A percentile compares a stretch with the other conserved stretches of the same genome.
phyloP scores from a whole-genome alignment of 345 rosid species.

The Populus deltoides region DNA sequence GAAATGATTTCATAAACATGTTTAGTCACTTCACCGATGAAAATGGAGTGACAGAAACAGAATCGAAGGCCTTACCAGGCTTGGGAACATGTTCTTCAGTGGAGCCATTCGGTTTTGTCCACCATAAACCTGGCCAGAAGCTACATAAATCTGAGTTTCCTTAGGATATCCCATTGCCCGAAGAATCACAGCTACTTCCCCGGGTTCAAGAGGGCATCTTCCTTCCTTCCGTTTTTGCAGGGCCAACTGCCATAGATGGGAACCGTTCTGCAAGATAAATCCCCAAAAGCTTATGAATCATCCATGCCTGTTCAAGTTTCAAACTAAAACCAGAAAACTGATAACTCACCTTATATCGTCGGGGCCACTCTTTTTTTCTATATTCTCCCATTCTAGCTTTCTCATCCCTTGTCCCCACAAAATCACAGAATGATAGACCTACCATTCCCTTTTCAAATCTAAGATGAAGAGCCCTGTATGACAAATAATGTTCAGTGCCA shows the following conservation, averaged over 20 bases:
- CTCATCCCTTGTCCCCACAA: conserved; percentile 98
- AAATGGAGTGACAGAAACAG: not conserved
- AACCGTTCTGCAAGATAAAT: conserved; percentile 70
- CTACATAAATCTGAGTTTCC: conserved; percentile 98
- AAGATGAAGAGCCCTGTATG: conserved; percentile 95
- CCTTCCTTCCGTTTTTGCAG: conserved; percentile 98
- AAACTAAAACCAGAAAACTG: conserved; percentile 10
- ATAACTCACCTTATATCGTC: conserved; percentile 79
- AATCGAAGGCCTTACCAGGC: conserved; percentile 54
- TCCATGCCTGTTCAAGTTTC: not conserved
- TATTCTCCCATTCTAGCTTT: conserved; percentile 91
- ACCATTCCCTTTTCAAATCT: conserved; percentile 99
- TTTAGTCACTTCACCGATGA: not conserved
- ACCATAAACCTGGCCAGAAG: conserved; percentile 99
- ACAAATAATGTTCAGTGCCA: conserved; percentile 14
- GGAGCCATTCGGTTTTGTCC: conserved; percentile 99
- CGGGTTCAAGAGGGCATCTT: conserved; percentile 99
- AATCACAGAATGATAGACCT: conserved; percentile 94
- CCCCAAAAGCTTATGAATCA: conserved; percentile 16
- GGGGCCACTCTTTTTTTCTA: conserved; percentile 97
- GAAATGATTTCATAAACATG: not conserved
- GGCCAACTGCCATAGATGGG: conserved; percentile 95
- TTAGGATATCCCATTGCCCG: conserved; percentile 99
- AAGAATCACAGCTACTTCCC: conserved; percentile 95
- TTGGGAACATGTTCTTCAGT: conserved; percentile 93